A percentile compares a stretch with the other conserved stretches of the same genome.
Conservation (phyloP, 192 early-diverging fungal species). For the Coemansia aciculifera region DNA sequence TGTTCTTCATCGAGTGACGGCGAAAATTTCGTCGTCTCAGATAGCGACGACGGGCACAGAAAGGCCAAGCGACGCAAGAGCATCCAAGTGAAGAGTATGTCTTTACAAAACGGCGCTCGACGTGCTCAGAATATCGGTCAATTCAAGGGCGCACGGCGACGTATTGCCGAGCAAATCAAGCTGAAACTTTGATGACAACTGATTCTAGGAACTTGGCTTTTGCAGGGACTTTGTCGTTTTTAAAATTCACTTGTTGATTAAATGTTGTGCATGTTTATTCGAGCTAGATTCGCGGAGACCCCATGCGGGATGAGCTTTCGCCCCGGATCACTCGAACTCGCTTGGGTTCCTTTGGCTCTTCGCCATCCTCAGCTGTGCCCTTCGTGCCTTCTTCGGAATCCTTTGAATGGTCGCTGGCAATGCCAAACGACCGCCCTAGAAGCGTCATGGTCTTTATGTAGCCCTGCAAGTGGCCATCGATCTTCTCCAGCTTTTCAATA, state of each 20-base stretch:
- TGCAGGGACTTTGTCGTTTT: neutral
- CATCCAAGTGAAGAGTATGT: neutral
- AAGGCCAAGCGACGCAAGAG: constrained; percentile 18
- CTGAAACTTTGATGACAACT: constrained; percentile 35
- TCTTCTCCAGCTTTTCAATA: constrained; percentile 47
- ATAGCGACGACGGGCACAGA: constrained; percentile 23
- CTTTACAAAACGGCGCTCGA: neutral
- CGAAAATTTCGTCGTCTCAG: constrained; percentile 31
- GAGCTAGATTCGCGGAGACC: constrained; percentile 34
- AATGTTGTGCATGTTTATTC: neutral
- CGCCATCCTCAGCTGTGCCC: constrained; percentile 10
- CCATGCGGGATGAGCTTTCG: constrained; percentile 23
- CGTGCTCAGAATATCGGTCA: neutral
- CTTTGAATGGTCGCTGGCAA: constrained; percentile 4
- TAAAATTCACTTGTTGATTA: neutral
- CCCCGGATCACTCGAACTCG: constrained; percentile 30
- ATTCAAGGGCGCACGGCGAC: constrained; percentile 29
- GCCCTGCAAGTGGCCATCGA: constrained; percentile 33
- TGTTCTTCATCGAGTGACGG: constrained; percentile 18
- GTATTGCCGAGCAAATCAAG: constrained; percentile 49
- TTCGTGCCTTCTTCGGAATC: constrained; percentile 17
- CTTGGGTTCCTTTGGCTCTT: constrained; percentile 24
- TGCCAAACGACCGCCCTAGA: constrained; percentile 27
- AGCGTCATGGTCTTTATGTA: constrained; percentile 36
- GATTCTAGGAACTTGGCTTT: neutral